phyloP scores from a whole-genome alignment of 768 basidiomycete species.

The Xerocomellus chrysenteron region DNA sequence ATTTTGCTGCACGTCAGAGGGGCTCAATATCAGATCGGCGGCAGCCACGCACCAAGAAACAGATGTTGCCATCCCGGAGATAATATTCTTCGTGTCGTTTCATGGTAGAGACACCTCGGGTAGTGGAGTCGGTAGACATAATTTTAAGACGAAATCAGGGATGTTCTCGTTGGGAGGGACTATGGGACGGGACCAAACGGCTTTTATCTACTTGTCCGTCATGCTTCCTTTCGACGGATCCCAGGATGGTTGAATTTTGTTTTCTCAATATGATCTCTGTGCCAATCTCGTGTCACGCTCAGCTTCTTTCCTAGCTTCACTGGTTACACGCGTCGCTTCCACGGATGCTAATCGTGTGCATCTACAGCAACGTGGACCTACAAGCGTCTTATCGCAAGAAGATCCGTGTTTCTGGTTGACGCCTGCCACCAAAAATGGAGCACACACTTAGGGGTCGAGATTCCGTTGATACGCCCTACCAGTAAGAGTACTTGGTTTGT shows the following conservation, averaged over 20 bases:
- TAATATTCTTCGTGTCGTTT: constrained; percentile 43
- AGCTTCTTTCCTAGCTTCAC: constrained; percentile 1
- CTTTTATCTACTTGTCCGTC: constrained; percentile 15
- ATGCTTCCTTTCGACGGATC: constrained; percentile 4
- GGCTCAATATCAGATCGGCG: not conserved
- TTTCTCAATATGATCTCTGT: constrained; percentile 18
- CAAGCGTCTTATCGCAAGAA: constrained; percentile 15
- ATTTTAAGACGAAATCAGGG: not conserved
- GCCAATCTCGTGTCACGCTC: constrained; percentile 7
- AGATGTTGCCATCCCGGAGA: constrained; percentile 52
- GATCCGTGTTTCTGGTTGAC: constrained; percentile 11
- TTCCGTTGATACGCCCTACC: not conserved
- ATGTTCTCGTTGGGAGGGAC: not conserved
- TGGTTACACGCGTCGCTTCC: not conserved
- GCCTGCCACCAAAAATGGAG: not conserved
- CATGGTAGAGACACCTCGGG: constrained; percentile 16
- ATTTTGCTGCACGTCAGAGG: not conserved
- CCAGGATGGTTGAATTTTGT: not conserved
- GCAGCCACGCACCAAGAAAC: constrained; percentile 45
- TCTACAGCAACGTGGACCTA: constrained; percentile 26
- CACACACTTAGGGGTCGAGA: not conserved
- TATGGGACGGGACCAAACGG: not conserved
- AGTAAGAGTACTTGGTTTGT: not conserved
- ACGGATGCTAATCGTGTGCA: not conserved
- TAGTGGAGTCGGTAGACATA: not conserved